Evolutionary conservation across 148 eudicot species (phyloP).

Genomic region (Pouteria glomerata): DNA sequence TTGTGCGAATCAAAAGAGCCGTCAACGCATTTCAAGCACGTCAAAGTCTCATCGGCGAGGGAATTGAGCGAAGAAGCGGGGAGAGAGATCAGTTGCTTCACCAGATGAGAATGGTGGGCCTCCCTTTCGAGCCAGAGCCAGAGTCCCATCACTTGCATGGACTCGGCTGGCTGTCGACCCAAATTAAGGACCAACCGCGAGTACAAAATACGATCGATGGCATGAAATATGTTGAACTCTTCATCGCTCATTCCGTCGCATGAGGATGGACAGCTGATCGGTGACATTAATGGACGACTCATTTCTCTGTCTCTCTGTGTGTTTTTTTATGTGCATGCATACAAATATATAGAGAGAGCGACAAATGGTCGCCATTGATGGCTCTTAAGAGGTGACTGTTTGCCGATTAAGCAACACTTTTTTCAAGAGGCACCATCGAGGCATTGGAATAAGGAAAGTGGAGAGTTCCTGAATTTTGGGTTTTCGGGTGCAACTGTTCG

Average conservation of each 20-base stretch:
- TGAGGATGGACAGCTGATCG: not conserved
- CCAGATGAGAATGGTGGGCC: not conserved
- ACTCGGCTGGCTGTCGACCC: slow-evolving; percentile 8
- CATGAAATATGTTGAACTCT: slow-evolving; percentile 13
- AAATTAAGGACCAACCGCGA: slow-evolving; percentile 4
- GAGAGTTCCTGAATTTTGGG: too few relatives aligned
- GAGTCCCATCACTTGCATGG: slow-evolving; percentile 26
- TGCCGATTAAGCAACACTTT: too few relatives aligned
- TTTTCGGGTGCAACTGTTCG: too few relatives aligned
- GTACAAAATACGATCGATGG: slow-evolving; percentile 14
- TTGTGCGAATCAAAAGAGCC: not conserved
- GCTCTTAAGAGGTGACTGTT: too few relatives aligned
- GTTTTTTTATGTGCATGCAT: too few relatives aligned
- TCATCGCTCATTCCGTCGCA: slow-evolving; percentile 1
- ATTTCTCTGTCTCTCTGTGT: too few relatives aligned
- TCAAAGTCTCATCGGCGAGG: slow-evolving; percentile 8
- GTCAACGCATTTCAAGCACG: slow-evolving; percentile 13
- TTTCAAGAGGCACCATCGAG: too few relatives aligned
- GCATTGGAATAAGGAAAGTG: too few relatives aligned
- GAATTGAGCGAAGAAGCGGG: not conserved
- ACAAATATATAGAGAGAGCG: too few relatives aligned
- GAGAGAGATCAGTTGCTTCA: not conserved
- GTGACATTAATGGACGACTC: too few relatives aligned
- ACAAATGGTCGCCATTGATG: not conserved
- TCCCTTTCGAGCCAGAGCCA: slow-evolving; percentile 25